Percentiles rank a stretch among this genome's conserved stretches.
Conservation (phyloP, 768 basidiomycete species). For the Epithele typhae region DNA sequence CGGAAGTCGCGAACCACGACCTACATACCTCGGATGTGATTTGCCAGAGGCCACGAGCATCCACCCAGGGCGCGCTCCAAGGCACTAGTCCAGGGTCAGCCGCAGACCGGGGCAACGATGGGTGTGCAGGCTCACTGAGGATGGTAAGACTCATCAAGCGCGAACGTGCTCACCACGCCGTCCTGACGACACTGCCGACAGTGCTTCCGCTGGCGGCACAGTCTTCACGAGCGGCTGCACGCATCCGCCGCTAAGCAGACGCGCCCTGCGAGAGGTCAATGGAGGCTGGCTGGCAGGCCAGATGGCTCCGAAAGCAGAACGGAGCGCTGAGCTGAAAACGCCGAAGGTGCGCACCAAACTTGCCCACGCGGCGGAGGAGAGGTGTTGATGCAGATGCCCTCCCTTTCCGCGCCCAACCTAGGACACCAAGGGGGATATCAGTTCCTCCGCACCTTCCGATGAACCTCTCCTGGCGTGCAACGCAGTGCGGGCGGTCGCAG, state of each 20-base stretch:
- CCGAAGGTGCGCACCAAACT: background rate
- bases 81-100: background rate
- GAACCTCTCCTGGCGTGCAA: background rate
- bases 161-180: slow-evolving; percentile 7
- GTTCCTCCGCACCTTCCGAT: slow-evolving; percentile 1
- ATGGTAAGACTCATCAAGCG: slow-evolving; percentile 1
- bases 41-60: no score
- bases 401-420: background rate
- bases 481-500: slow-evolving; percentile 8
- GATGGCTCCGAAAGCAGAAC: slow-evolving; percentile 9
- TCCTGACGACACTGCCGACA: slow-evolving; percentile 4
- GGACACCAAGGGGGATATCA: background rate
- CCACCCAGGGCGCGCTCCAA: no score
- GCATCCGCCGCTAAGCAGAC: no score
- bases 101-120: background rate
- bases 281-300: no score
- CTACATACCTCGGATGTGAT: no score
- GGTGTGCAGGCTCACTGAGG: background rate
- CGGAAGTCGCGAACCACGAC: no score
- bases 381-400: slow-evolving; percentile 2
- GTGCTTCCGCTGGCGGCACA: background rate
- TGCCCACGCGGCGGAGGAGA: slow-evolving; percentile 1
- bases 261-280: no score
- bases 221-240: slow-evolving; percentile 1
- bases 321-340: slow-evolving; percentile 11